Evolutionary conservation across 805 yeast genomes (phyloP), one percentile per base, ranked within the genome.

Genomic region (Ogataea paradorogensis): DNA sequence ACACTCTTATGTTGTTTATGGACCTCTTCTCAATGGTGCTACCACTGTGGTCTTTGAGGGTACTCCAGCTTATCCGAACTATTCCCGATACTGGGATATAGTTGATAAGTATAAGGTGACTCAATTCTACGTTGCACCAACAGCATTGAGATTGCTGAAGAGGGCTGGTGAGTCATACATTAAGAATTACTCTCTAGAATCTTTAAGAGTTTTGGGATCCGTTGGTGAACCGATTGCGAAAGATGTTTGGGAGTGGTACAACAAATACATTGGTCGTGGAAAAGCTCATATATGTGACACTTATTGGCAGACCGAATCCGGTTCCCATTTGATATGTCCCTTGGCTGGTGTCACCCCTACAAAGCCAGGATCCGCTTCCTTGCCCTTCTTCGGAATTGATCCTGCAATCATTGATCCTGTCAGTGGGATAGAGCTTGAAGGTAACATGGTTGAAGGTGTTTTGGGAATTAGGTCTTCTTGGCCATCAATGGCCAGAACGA

Each of bases 241-340:
- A 27, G 93, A 84, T 56, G 82, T 84, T 47, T 84, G 93, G 93
- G 88, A 83, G 59, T 84, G 93, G 93, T 84, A 82, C 62, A 76
- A 78, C 57, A 82, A 80, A 48, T 70, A 74, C 52, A 76, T 84
- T 53, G 93, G 91, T 55, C 75, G 77, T 58, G 74, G 77, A 38
- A 69, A 81, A 61, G 76, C 84, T 54, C 82, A 84, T 59, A 77
- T 85, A 47, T 71, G 82, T 55, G 95, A 85, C 65, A 85, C 95
- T 26, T 84, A 84, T 71, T 85, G 95, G 95, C 90, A 84, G 70
- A 85, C 95, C 3, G 95, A 85, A 65, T 78, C 87, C 11, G 93
- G 93, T 31, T 79, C 90, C 33, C 93, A 84, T 59, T 68, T 85
- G 58, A 76, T 85, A 45, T 75, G 89, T 28, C 89, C 91, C 44